Evolutionary conservation across 441 rosid genomes (phyloP).

Genomic region (Erodium trifolium): DNA sequence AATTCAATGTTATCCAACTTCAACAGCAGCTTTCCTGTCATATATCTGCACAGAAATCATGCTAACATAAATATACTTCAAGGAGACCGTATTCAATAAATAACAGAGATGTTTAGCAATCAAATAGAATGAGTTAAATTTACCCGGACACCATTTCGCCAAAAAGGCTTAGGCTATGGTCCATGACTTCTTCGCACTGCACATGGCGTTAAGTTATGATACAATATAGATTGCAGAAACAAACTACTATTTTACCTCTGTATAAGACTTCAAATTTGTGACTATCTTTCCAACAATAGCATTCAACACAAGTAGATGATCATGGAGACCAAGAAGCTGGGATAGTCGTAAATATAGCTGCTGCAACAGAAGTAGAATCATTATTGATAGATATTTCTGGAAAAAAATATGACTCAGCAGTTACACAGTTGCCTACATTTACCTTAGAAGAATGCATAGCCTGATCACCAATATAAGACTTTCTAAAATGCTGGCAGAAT

Average conservation of each 20-base stretch:
- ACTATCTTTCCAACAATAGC: constrained; percentile 93
- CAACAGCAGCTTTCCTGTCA: constrained; percentile 96
- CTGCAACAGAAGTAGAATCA: constrained; percentile 52
- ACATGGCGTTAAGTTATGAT: constrained; percentile 19
- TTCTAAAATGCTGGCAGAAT: constrained; percentile 93
- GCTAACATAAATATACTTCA: not conserved
- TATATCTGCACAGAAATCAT: constrained; percentile 50
- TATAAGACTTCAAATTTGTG: constrained; percentile 87
- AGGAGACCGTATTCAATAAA: constrained; percentile 1
- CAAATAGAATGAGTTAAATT: constrained; percentile 25
- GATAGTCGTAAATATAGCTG: constrained; percentile 90
- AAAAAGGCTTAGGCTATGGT: constrained; percentile 87
- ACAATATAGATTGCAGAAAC: not conserved
- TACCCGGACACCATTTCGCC: constrained; percentile 97
- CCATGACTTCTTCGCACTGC: constrained; percentile 92
- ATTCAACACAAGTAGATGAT: constrained; percentile 83
- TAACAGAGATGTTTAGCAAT: constrained; percentile 12
- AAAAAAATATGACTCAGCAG: constrained; percentile 5
- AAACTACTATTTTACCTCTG: constrained; percentile 46
- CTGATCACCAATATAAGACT: constrained; percentile 99
- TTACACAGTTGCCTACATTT: constrained; percentile 19
- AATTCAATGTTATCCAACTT: constrained; percentile 89
- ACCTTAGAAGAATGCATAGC: constrained; percentile 99
- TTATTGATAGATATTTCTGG: constrained; percentile 4
- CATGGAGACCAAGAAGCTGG: constrained; percentile 91